A percentile compares a stretch with the other conserved stretches of the same genome.
phyloP scores from a whole-genome alignment of 371 early-diverging fungal genomes.

The Mortierella sp. region DNA sequence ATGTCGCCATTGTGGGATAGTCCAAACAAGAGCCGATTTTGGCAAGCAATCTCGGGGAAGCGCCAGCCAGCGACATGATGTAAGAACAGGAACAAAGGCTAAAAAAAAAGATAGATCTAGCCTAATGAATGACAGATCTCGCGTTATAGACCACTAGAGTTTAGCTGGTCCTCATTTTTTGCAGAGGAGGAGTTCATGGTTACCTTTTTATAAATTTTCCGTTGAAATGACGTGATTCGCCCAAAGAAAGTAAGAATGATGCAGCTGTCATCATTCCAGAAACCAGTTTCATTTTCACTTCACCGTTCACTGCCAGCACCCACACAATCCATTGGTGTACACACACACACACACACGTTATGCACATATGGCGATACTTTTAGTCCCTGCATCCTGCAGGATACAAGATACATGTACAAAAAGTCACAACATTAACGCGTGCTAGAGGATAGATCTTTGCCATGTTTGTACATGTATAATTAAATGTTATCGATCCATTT shows the following conservation, averaged over 20 bases:
- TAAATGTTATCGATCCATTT: too few species aligned
- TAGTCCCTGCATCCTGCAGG: too few species aligned
- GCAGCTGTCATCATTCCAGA: too few species aligned
- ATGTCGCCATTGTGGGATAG: constrained; percentile 18
- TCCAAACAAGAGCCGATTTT: constrained; percentile 2
- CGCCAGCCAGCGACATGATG: too few species aligned
- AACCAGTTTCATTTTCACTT: too few species aligned
- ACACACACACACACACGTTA: neutral
- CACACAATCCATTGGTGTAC: too few species aligned
- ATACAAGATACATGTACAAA: too few species aligned
- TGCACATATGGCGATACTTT: neutral
- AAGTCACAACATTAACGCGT: too few species aligned
- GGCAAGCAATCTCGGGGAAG: constrained; percentile 8
- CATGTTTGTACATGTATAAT: too few species aligned
- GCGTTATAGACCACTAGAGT: constrained; percentile 7
- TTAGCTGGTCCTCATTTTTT: neutral
- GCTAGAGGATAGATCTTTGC: too few species aligned
- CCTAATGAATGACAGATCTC: constrained; percentile 24
- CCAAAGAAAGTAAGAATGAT: neutral
- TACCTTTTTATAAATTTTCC: neutral
- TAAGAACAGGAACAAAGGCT: neutral
- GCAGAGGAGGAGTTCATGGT: neutral
- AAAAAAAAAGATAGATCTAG: constrained; percentile 12
- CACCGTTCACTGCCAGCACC: neutral
- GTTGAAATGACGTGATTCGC: neutral